Conservation (phyloP, 805 yeast species). For the Pichia thaimueangensis region DNA sequence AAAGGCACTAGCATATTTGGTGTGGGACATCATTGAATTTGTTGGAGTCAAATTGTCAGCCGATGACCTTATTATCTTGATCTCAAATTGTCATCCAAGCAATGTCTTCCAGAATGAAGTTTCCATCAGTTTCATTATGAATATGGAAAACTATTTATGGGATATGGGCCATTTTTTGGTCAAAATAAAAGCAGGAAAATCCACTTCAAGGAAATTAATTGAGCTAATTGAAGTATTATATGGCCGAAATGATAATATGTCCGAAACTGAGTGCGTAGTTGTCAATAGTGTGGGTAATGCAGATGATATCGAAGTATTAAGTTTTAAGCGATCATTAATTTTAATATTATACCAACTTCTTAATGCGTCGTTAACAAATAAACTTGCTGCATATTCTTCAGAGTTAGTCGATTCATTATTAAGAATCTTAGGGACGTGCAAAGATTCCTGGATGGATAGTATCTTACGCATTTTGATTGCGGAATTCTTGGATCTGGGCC, state of each 20-base stretch:
- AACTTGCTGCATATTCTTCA: slow-evolving; percentile 13
- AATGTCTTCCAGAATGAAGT: background rate
- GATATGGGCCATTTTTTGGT: background rate
- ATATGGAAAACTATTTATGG: background rate
- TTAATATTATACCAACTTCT: slow-evolving; percentile 15
- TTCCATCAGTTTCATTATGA: background rate
- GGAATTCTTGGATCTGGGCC: slow-evolving; percentile 18
- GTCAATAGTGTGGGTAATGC: too few relatives aligned
- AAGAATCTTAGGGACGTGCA: background rate
- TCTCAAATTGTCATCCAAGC: background rate
- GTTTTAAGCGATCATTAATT: slow-evolving; percentile 1
- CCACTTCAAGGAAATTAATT: background rate
- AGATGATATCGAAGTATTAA: background rate
- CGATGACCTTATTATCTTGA: background rate
- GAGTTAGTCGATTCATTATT: slow-evolving; percentile 12
- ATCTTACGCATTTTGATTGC: background rate
- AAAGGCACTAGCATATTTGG: background rate
- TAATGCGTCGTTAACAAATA: slow-evolving; percentile 20
- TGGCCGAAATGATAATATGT: background rate
- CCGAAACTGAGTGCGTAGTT: background rate
- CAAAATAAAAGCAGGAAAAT: background rate
- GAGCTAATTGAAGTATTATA: background rate
- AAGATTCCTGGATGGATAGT: background rate
- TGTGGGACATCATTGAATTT: background rate
- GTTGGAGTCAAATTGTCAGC: background rate